phyloP scores from a whole-genome alignment of 768 basidiomycete species.

The Tulasnella sp. region DNA sequence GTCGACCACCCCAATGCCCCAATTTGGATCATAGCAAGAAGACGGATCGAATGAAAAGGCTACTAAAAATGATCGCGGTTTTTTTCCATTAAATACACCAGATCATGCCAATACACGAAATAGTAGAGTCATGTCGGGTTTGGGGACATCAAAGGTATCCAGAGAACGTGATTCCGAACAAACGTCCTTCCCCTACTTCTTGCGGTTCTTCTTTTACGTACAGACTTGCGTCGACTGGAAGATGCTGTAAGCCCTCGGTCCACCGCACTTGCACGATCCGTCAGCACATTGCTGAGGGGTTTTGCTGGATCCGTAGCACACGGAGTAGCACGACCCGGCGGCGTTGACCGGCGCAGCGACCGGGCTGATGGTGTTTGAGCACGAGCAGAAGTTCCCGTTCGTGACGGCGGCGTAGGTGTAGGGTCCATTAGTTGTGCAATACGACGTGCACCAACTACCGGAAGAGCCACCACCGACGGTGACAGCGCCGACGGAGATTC shows the following conservation, averaged over 20 bases:
- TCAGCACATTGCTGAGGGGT: background rate
- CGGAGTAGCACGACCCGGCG: background rate
- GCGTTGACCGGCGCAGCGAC: background rate
- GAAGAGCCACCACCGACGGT: background rate
- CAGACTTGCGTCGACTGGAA: conserved; percentile 1
- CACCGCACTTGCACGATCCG: conserved; percentile 2
- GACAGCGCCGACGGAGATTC: background rate
- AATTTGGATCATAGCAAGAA: too few relatives aligned
- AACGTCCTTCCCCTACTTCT: background rate
- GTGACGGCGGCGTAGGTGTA: conserved; percentile 5
- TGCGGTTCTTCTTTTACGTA: background rate
- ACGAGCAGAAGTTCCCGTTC: background rate
- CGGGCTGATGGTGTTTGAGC: background rate
- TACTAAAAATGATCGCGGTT: too few relatives aligned
- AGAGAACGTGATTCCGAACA: too few relatives aligned
- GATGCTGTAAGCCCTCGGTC: background rate
- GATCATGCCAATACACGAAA: too few relatives aligned
- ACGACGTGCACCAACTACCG: background rate
- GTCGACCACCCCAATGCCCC: too few relatives aligned
- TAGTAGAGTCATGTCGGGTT: too few relatives aligned
- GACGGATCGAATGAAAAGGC: too few relatives aligned
- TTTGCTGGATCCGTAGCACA: background rate
- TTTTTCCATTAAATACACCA: too few relatives aligned
- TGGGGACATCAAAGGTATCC: too few relatives aligned
- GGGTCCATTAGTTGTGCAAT: background rate